Conservation (phyloP, 441 rosid species). For the Viola pubescens region DNA sequence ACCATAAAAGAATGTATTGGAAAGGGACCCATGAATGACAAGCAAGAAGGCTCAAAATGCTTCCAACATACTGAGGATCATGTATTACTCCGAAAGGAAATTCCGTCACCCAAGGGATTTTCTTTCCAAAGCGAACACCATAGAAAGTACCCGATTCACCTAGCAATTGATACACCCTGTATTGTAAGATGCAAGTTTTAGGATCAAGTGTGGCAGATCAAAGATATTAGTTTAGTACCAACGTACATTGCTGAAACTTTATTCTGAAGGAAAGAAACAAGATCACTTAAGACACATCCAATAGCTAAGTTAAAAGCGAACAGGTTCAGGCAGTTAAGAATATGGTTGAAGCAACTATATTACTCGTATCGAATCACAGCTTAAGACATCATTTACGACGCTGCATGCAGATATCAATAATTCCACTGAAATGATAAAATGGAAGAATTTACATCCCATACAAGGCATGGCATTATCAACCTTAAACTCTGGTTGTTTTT, state of each 20-base stretch:
- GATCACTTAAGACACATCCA: not conserved
- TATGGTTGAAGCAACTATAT: no score
- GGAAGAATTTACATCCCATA: no score
- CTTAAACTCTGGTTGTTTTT: no score
- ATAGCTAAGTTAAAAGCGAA: not conserved
- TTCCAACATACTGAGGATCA: conserved; percentile 91
- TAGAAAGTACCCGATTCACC: conserved; percentile 90
- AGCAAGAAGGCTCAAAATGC: conserved; percentile 71
- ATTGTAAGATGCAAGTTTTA: conserved; percentile 6
- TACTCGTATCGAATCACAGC: no score
- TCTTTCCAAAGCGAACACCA: conserved; percentile 80
- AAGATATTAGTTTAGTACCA: not conserved
- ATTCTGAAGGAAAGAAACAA: not conserved
- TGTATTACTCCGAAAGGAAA: conserved; percentile 78
- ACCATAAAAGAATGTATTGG: conserved; percentile 72
- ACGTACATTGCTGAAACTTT: not conserved
- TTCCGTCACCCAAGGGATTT: conserved; percentile 70
- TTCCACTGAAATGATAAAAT: no score
- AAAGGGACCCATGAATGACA: conserved; percentile 74
- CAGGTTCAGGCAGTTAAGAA: not conserved
- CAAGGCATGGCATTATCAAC: no score
- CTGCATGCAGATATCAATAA: no score
- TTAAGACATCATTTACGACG: no score
- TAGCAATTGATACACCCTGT: conserved; percentile 76
- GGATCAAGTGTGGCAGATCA: not conserved